These are phyloP conservation scores for Elsinoe perseae DNA, from an alignment of 2,329 filamentous ascomycete species.

Conservation along the genomic window DNA sequence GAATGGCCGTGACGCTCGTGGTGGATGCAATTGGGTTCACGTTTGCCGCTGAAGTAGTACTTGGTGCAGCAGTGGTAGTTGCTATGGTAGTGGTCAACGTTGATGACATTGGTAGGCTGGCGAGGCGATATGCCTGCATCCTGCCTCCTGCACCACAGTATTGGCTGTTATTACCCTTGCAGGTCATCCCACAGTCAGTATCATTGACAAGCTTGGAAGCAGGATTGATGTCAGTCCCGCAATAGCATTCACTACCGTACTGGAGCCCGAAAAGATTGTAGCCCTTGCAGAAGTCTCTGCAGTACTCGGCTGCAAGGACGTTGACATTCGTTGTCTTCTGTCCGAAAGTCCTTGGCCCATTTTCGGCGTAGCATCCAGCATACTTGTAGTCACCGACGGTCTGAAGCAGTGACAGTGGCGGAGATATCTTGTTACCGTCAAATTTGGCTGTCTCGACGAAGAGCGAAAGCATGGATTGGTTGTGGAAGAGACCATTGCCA, in stretches of 20 bases:
- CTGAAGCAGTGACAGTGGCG: slow-evolving; percentile 22
- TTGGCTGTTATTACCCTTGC: slow-evolving; percentile 11
- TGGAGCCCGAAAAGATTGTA: slow-evolving; percentile 34
- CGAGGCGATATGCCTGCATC: slow-evolving; percentile 6
- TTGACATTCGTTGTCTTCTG: slow-evolving; percentile 19
- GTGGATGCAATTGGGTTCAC: neutral
- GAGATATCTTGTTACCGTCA: slow-evolving; percentile 22
- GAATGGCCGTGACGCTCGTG: no score
- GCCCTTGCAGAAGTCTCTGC: slow-evolving; percentile 28
- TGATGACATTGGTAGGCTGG: neutral
- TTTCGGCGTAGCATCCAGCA: slow-evolving; percentile 27
- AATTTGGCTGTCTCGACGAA: slow-evolving; percentile 20
- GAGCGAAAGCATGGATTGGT: slow-evolving; percentile 40
- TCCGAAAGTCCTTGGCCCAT: slow-evolving; percentile 22
- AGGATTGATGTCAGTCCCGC: slow-evolving; percentile 23
- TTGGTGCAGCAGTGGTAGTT: neutral
- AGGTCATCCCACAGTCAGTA: slow-evolving; percentile 9
- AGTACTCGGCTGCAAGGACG: slow-evolving; percentile 34
- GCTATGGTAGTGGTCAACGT: neutral
- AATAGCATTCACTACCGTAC: slow-evolving; percentile 33
- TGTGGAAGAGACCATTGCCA: slow-evolving; percentile 27
- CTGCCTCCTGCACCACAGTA: slow-evolving; percentile 7
- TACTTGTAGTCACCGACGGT: slow-evolving; percentile 22
- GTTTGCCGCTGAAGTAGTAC: neutral
- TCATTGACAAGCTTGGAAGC: slow-evolving; percentile 1